Conservation (phyloP, 257 asterid species). For the Nicotiana noctiflora region DNA sequence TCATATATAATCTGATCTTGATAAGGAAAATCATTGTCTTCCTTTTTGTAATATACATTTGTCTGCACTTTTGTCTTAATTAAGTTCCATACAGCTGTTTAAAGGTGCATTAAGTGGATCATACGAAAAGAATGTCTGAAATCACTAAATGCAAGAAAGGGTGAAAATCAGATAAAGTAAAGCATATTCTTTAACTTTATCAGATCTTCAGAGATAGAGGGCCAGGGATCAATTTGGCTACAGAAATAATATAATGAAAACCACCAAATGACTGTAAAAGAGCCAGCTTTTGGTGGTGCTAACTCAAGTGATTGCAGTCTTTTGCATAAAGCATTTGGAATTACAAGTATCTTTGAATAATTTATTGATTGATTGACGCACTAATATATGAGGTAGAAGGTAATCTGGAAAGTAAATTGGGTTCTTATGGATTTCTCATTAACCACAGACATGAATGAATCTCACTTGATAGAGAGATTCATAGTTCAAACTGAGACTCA, state of each 20-base stretch:
- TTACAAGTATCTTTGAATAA: neutral
- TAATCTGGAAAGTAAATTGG: no score
- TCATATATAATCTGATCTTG: no score
- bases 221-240: neutral
- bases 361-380: no score
- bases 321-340: neutral
- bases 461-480: no score
- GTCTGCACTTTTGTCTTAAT: neutral
- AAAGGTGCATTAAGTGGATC: neutral
- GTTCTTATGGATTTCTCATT: neutral
- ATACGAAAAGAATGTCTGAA: slow-evolving; percentile 1
- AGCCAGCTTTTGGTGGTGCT: neutral
- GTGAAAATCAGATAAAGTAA: neutral
- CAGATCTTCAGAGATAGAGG: neutral
- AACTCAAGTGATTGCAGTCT: neutral
- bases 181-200: neutral
- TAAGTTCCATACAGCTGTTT: neutral
- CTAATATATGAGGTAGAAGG: no score
- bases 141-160: neutral
- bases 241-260: neutral
- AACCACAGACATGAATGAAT: no score
- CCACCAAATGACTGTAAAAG: neutral
- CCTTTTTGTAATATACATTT: neutral
- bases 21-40: neutral
- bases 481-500: no score